These are phyloP conservation scores for Didymellaceae sp. DNA, from an alignment of 2,329 filamentous ascomycete genomes.

Conservation along the genomic window DNA sequence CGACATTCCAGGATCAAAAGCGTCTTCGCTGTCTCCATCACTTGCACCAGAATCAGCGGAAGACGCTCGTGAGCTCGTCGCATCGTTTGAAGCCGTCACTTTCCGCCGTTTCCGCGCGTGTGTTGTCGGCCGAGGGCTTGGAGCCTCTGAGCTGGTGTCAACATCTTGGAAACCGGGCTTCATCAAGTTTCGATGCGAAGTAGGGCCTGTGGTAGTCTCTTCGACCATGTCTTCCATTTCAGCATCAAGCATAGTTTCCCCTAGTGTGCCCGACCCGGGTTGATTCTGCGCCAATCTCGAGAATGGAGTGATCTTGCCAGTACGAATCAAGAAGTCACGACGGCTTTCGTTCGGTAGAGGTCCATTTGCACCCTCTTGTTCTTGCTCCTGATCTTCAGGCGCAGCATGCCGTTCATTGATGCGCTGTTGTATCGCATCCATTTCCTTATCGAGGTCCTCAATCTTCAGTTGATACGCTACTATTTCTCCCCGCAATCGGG, in stretches of 20 bases:
- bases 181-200: slow-evolving; percentile 57
- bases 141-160: slow-evolving; percentile 36
- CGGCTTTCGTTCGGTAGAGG: slow-evolving; percentile 80
- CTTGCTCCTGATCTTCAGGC: slow-evolving; percentile 54
- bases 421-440: slow-evolving; percentile 79
- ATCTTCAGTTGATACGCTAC: slow-evolving; percentile 70
- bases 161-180: slow-evolving; percentile 55
- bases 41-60: slow-evolving; percentile 28
- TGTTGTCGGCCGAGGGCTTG: slow-evolving; percentile 37
- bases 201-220: slow-evolving; percentile 48
- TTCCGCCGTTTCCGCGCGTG: slow-evolving; percentile 52
- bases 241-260: slow-evolving; percentile 79
- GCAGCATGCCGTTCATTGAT: slow-evolving; percentile 76
- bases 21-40: slow-evolving; percentile 50
- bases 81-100: slow-evolving; percentile 18
- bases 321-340: slow-evolving; percentile 89
- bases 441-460: slow-evolving; percentile 70
- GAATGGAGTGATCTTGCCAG: slow-evolving; percentile 97
- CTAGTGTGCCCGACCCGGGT: slow-evolving; percentile 71
- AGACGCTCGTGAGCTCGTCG: slow-evolving; percentile 20
- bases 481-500: slow-evolving; percentile 70
- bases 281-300: slow-evolving; percentile 74
- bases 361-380: slow-evolving; percentile 58
- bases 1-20: slow-evolving; percentile 49
- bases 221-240: slow-evolving; percentile 71